These are phyloP conservation scores for Neoboletus magnificus DNA, from an alignment of 768 basidiomycete species.

Conservation along the genomic window DNA sequence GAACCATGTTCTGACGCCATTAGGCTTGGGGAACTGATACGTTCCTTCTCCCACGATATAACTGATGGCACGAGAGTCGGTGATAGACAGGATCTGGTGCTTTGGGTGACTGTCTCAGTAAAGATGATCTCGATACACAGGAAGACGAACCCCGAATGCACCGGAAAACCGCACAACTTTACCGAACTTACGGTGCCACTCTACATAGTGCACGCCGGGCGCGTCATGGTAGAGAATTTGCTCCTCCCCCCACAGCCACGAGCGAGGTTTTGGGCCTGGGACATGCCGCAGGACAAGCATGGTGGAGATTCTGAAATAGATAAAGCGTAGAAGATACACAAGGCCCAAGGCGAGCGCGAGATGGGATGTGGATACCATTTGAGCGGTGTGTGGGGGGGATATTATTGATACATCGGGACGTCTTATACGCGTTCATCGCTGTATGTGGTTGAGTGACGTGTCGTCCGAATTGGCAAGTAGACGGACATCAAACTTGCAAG, in stretches of 20 bases:
- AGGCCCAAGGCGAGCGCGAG: constrained; percentile 22
- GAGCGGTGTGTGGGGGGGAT: neutral
- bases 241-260: constrained; percentile 61
- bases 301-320: constrained; percentile 34
- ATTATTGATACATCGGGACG: neutral
- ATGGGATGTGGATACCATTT: constrained; percentile 10
- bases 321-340: constrained; percentile 31
- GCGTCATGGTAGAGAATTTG: constrained; percentile 47
- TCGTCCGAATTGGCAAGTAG: constrained; percentile 5
- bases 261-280: constrained; percentile 49
- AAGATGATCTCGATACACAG: constrained; percentile 2
- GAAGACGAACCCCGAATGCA: constrained; percentile 47
- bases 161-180: constrained; percentile 54
- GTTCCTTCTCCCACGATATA: constrained; percentile 54
- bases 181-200: constrained; percentile 54
- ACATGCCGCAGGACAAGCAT: constrained; percentile 40
- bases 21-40: constrained; percentile 60
- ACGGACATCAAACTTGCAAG: constrained; percentile 2
- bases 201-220: constrained; percentile 51
- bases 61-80: constrained; percentile 49
- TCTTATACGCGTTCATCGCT: constrained; percentile 6
- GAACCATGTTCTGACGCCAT: constrained; percentile 64
- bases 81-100: constrained; percentile 58
- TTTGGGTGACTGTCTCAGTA: constrained; percentile 24
- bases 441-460: constrained; percentile 15